These are phyloP conservation scores for Plasmodium gallinaceum DNA, from an alignment of 169 alveolate genomes.

Conservation along the genomic window DNA sequence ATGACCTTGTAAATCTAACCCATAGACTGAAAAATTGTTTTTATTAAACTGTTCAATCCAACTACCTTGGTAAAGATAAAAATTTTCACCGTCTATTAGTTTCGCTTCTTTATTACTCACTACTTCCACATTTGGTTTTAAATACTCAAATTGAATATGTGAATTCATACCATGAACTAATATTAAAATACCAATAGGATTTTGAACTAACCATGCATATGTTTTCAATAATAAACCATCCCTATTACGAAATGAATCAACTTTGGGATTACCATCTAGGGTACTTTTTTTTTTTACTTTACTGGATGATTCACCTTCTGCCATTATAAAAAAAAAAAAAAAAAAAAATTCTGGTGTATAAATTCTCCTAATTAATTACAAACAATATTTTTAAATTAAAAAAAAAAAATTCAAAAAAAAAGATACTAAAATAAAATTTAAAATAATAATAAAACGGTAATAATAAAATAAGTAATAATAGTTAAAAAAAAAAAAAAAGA, in stretches of 20 bases:
- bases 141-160: constrained; percentile 82
- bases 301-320: not conserved
- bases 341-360: not conserved
- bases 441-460: too few species aligned
- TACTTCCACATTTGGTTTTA: constrained; percentile 79
- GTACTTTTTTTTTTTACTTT: not conserved
- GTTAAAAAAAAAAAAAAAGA: too few species aligned
- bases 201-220: constrained; percentile 74
- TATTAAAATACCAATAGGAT: constrained; percentile 79
- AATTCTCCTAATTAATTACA: too few species aligned
- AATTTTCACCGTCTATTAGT: constrained; percentile 55
- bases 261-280: constrained; percentile 69
- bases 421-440: too few species aligned
- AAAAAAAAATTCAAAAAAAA: too few species aligned
- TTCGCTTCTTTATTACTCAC: constrained; percentile 52
- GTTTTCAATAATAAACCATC: constrained; percentile 80
- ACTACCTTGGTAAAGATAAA: constrained; percentile 79
- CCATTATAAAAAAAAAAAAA: not conserved
- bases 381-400: too few species aligned
- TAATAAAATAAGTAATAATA: too few species aligned
- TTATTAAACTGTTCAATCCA: constrained; percentile 80
- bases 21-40: constrained; percentile 79
- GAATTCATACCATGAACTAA: constrained; percentile 81
- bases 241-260: constrained; percentile 80
- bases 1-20: constrained; percentile 82